phyloP scores from a whole-genome alignment of 2,329 filamentous ascomycete species.

The Cercospora nicotianae region DNA sequence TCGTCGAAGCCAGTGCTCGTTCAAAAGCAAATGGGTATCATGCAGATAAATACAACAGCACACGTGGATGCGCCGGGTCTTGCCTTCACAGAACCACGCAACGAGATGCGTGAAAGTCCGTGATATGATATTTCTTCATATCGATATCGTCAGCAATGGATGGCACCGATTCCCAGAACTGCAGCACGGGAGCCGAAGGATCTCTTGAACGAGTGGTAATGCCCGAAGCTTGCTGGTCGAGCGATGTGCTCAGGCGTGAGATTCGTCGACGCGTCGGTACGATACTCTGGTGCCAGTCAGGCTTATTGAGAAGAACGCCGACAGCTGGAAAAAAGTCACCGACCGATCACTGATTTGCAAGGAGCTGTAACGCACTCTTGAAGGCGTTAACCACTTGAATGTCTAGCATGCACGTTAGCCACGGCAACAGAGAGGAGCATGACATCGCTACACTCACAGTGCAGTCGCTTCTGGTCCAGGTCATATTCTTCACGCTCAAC shows the following conservation, averaged over 20 bases:
- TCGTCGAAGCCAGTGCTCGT: neutral
- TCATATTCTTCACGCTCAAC: conserved; percentile 72
- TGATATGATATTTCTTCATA: conserved; percentile 11
- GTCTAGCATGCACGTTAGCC: conserved; percentile 40
- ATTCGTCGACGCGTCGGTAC: conserved; percentile 10
- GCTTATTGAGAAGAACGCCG: conserved; percentile 22
- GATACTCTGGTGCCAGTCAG: conserved; percentile 25
- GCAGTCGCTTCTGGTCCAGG: conserved; percentile 72
- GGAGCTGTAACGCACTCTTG: conserved; percentile 50
- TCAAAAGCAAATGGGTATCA: conserved; percentile 15
- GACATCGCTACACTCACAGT: conserved; percentile 61
- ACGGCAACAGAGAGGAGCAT: conserved; percentile 21
- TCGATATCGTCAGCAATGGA: conserved; percentile 6
- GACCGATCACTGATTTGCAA: conserved; percentile 31
- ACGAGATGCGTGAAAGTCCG: conserved; percentile 23
- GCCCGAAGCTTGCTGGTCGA: neutral
- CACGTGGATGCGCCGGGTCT: neutral
- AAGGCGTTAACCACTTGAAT: conserved; percentile 50
- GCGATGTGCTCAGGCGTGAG: neutral
- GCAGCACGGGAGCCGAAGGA: neutral
- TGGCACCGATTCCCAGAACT: conserved; percentile 5
- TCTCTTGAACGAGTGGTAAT: neutral
- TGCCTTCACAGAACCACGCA: conserved; percentile 34
- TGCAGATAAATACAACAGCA: conserved; percentile 7
- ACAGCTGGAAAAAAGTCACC: conserved; percentile 30